Evolutionary conservation across 352 stramenopile species (phyloP).

Genomic region (Globisporangium viniferum): DNA sequence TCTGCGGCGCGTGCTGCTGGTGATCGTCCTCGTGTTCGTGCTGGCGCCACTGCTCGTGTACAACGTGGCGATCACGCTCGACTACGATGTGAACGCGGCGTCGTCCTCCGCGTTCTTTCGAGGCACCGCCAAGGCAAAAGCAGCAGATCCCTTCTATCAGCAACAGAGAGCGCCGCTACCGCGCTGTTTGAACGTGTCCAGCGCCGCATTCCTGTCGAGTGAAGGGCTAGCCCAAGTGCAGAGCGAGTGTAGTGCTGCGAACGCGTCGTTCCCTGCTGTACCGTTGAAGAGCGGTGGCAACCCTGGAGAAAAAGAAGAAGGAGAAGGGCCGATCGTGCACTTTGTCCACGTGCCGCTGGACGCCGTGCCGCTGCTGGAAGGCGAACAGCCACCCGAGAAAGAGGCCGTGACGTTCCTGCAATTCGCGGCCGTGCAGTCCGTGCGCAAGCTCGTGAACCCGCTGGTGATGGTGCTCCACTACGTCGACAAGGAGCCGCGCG

Average conservation of each 20-base stretch:
- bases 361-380: constrained; percentile 15
- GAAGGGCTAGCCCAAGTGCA: background rate
- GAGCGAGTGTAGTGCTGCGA: background rate
- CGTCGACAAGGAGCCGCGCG: constrained; percentile 24
- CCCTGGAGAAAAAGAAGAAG: background rate
- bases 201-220: constrained; percentile 15
- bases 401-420: constrained; percentile 40
- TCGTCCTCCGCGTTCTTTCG: constrained; percentile 5
- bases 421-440: constrained; percentile 35
- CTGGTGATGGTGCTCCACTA: constrained; percentile 43
- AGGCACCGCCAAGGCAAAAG: background rate
- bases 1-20: constrained; percentile 25
- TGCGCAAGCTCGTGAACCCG: constrained; percentile 20
- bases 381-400: background rate
- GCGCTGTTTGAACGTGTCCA: constrained; percentile 25
- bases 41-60: constrained; percentile 29
- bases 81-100: constrained; percentile 17
- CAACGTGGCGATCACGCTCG: constrained; percentile 26
- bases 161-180: constrained; percentile 3
- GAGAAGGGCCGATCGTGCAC: constrained; percentile 20
- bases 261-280: background rate
- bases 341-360: constrained; percentile 33
- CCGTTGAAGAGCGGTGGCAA: background rate
- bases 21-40: constrained; percentile 29
- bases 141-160: background rate